Conservation (phyloP, 306 rosid genomes). For the Cucurbita ficifolia region DNA sequence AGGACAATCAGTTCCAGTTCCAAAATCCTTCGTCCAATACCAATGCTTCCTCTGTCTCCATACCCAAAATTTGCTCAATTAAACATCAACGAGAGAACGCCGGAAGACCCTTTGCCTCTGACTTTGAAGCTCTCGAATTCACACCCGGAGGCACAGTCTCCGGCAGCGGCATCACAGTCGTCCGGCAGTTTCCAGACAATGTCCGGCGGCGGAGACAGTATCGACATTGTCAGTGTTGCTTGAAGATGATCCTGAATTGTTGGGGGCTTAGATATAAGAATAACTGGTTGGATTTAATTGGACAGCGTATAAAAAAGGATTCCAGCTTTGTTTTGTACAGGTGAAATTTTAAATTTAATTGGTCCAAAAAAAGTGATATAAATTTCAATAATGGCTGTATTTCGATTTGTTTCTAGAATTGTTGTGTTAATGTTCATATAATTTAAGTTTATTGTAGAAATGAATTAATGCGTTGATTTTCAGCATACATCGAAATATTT, state of each 20-base stretch:
- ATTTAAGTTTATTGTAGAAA: too few species aligned
- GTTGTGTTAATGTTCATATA: not conserved
- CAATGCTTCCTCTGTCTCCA: conserved; percentile 51
- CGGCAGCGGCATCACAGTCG: conserved; percentile 22
- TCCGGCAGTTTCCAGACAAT: conserved; percentile 37
- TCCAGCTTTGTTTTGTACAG: not conserved
- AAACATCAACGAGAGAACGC: conserved; percentile 32
- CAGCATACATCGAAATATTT: not conserved
- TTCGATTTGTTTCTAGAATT: too few species aligned
- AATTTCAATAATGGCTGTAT: not conserved
- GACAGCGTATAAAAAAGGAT: not conserved
- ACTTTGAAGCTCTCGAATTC: conserved; percentile 31
- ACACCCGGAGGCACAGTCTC: conserved; percentile 23
- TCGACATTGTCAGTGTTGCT: conserved; percentile 57
- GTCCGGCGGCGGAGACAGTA: conserved; percentile 44
- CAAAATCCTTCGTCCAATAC: conserved; percentile 50
- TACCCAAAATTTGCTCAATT: conserved; percentile 52
- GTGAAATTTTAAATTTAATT: not conserved
- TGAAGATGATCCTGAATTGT: conserved; percentile 11
- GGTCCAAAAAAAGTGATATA: not conserved
- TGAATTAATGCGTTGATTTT: not conserved
- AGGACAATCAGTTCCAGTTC: not conserved
- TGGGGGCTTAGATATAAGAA: not conserved
- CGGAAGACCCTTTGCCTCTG: conserved; percentile 23
- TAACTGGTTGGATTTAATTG: not conserved